Evolutionary conservation across 805 yeast species (phyloP).

Genomic region (Priceomyces fermenticarens): DNA sequence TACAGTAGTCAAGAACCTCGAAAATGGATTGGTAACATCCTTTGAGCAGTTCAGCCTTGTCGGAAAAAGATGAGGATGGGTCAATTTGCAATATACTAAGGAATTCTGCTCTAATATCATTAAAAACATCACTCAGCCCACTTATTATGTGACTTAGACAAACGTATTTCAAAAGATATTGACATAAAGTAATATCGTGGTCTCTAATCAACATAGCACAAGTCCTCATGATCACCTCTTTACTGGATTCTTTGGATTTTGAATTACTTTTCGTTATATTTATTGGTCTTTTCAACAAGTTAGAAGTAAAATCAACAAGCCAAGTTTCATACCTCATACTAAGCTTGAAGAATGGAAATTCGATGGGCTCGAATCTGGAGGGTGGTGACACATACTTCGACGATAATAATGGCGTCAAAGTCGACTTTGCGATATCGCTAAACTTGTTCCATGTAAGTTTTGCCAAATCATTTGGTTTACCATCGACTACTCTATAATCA

Average conservation of each 20-base stretch:
- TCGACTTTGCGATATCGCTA: constrained; percentile 64
- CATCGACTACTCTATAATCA: constrained; percentile 19
- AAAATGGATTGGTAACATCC: constrained; percentile 72
- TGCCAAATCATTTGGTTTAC: constrained; percentile 15
- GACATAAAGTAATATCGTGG: constrained; percentile 67
- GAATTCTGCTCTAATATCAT: constrained; percentile 58
- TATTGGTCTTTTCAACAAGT: constrained; percentile 50
- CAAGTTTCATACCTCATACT: constrained; percentile 62
- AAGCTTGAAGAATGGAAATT: constrained; percentile 63
- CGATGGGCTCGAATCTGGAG: constrained; percentile 42
- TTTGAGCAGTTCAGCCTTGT: constrained; percentile 55
- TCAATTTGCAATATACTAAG: constrained; percentile 52
- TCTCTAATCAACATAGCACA: constrained; percentile 64
- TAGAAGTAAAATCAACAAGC: constrained; percentile 68
- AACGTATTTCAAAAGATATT: constrained; percentile 74
- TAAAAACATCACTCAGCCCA: constrained; percentile 34
- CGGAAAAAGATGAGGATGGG: constrained; percentile 43
- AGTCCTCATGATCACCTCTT: constrained; percentile 50
- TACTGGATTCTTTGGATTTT: constrained; percentile 11
- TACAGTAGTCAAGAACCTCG: constrained; percentile 76
- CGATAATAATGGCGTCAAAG: constrained; percentile 68
- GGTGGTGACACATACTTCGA: constrained; percentile 70
- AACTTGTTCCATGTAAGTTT: constrained; percentile 56
- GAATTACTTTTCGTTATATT: constrained; percentile 9
- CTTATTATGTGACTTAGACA: constrained; percentile 61